Evolutionary conservation across 768 basidiomycete genomes (phyloP).

Genomic region (Leccinellum luteum): DNA sequence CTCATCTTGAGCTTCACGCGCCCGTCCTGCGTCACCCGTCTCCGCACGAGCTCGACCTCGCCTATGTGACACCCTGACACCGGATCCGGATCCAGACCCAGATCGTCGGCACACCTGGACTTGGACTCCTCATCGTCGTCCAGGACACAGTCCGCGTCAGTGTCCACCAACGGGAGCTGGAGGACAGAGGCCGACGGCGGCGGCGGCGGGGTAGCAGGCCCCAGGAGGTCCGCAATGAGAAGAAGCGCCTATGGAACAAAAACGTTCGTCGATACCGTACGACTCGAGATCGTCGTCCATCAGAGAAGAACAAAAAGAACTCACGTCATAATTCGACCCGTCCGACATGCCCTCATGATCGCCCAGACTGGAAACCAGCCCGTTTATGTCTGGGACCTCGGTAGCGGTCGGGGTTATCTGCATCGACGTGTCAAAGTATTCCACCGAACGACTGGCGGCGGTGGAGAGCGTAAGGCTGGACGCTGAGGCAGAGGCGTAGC

Average conservation of each 20-base stretch:
- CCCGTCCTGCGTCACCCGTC: conserved; percentile 59
- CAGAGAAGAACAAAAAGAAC: conserved; percentile 25
- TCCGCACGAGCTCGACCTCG: conserved; percentile 54
- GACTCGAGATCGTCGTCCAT: conserved; percentile 21
- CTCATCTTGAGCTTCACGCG: conserved; percentile 69
- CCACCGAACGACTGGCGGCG: conserved; percentile 21
- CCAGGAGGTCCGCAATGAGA: conserved; percentile 60
- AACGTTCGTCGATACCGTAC: conserved; percentile 19
- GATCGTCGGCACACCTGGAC: neutral
- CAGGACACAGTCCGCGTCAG: neutral
- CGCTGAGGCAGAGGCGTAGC: conserved; percentile 26
- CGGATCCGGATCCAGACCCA: neutral
- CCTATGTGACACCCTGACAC: conserved; percentile 34
- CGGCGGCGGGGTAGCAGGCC: conserved; percentile 40
- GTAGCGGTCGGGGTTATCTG: conserved; percentile 29
- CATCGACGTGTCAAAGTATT: conserved; percentile 27
- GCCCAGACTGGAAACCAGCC: conserved; percentile 56
- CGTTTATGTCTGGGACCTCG: conserved; percentile 58
- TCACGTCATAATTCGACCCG: conserved; percentile 65
- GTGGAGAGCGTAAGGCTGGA: conserved; percentile 30
- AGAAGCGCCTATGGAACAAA: conserved; percentile 48
- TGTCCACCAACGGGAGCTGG: conserved; percentile 1
- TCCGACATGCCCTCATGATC: conserved; percentile 38
- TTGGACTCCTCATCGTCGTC: conserved; percentile 6
- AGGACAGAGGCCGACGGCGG: conserved; percentile 3